phyloP scores from a whole-genome alignment of 352 stramenopile genomes.

The Paralagenidium karlingii region DNA sequence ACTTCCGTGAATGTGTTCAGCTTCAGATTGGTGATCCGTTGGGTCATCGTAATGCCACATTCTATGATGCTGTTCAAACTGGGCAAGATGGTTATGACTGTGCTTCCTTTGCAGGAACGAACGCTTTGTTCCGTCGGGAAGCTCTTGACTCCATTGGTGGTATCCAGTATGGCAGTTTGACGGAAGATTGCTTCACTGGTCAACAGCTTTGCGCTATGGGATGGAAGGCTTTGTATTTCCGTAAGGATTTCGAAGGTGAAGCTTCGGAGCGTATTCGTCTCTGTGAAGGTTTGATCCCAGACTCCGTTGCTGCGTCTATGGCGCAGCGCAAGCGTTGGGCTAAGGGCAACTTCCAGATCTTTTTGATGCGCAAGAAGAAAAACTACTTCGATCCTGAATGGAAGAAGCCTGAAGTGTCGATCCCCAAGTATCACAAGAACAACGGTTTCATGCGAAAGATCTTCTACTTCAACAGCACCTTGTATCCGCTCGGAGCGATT shows the following conservation, averaged over 20 bases:
- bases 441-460: slow-evolving; percentile 76
- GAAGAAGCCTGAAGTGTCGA: slow-evolving; percentile 53
- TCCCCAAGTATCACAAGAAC: slow-evolving; percentile 69
- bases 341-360: slow-evolving; percentile 79
- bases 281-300: slow-evolving; percentile 59
- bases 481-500: slow-evolving; percentile 71
- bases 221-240: slow-evolving; percentile 80
- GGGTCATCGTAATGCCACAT: slow-evolving; percentile 68
- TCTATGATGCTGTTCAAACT: slow-evolving; percentile 79
- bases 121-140: slow-evolving; percentile 68
- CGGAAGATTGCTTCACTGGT: slow-evolving; percentile 73
- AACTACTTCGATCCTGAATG: slow-evolving; percentile 69
- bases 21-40: slow-evolving; percentile 72
- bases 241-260: slow-evolving; percentile 81
- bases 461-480: slow-evolving; percentile 75
- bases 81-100: slow-evolving; percentile 78
- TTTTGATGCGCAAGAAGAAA: slow-evolving; percentile 76
- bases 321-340: slow-evolving; percentile 73
- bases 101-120: slow-evolving; percentile 65
- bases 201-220: slow-evolving; percentile 65
- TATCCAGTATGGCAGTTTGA: slow-evolving; percentile 78
- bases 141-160: slow-evolving; percentile 74
- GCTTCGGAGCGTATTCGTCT: slow-evolving; percentile 57
- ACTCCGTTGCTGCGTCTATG: slow-evolving; percentile 65
- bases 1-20: slow-evolving; percentile 77